These are phyloP conservation scores for Candolleomyces aberdarensis DNA, from an alignment of 768 basidiomycete genomes.

Conservation along the genomic window DNA sequence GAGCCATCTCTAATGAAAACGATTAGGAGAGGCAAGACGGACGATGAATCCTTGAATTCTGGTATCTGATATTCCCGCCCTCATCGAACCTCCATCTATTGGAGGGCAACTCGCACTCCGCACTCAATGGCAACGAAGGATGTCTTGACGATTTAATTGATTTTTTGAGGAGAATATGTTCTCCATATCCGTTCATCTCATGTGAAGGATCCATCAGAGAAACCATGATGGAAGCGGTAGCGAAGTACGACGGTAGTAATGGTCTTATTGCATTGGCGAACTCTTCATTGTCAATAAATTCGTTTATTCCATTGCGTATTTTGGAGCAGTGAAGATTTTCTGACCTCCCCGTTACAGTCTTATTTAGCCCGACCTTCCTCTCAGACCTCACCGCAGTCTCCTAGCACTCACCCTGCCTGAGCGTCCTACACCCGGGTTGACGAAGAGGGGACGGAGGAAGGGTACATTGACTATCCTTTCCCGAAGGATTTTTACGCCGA, in stretches of 20 bases:
- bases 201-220: constrained; percentile 45
- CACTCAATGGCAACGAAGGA: not conserved
- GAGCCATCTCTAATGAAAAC: too few species aligned
- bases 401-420: constrained; percentile 29
- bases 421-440: constrained; percentile 40
- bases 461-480: constrained; percentile 30
- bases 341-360: not conserved
- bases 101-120: constrained; percentile 5
- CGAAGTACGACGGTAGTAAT: constrained; percentile 9
- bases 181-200: constrained; percentile 33
- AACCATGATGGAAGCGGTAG: constrained; percentile 31
- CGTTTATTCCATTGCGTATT: not conserved
- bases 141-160: constrained; percentile 32
- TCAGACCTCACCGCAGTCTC: constrained; percentile 2
- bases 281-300: constrained; percentile 30
- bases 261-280: constrained; percentile 26
- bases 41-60: too few species aligned
- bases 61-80: too few species aligned
- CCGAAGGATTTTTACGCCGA: constrained; percentile 6
- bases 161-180: constrained; percentile 46
- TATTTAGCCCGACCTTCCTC: constrained; percentile 11
- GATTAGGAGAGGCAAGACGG: too few species aligned
- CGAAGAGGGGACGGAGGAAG: constrained; percentile 17
- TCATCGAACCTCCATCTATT: constrained; percentile 29
- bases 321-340: not conserved